phyloP scores from a whole-genome alignment of 2,329 filamentous ascomycete species.

The Myriosclerotinia curreyana region DNA sequence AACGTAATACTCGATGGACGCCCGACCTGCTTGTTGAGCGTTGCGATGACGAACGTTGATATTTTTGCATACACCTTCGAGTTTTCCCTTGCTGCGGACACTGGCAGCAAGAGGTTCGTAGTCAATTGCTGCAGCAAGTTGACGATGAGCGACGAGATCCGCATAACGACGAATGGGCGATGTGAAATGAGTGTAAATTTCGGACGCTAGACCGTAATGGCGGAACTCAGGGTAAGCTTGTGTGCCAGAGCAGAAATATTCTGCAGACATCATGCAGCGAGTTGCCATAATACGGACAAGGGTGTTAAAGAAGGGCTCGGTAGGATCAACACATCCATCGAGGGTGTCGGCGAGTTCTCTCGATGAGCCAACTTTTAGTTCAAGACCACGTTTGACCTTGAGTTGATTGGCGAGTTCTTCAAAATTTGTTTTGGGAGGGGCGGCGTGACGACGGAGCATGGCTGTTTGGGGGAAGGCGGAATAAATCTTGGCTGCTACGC shows the following conservation, averaged over 20 bases:
- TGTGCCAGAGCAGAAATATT: conserved; percentile 95
- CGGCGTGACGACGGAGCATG: conserved; percentile 84
- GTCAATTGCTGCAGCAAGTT: conserved; percentile 91
- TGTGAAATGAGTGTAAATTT: conserved; percentile 99
- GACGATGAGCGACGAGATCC: conserved; percentile 90
- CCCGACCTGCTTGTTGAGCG: conserved; percentile 89
- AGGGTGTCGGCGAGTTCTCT: conserved; percentile 92
- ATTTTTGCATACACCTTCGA: conserved; percentile 95
- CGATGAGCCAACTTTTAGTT: conserved; percentile 80
- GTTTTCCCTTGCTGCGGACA: conserved; percentile 75
- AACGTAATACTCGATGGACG: conserved; percentile 96
- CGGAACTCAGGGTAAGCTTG: conserved; percentile 92
- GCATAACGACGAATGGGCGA: conserved; percentile 96
- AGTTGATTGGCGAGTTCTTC: conserved; percentile 91
- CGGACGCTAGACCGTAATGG: conserved; percentile 92
- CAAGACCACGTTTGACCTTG: conserved; percentile 77
- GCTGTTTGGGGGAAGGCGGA: conserved; percentile 92
- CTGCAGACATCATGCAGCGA: conserved; percentile 97
- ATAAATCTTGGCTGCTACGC: conserved; percentile 87
- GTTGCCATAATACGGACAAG: conserved; percentile 96
- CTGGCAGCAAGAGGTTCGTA: conserved; percentile 84
- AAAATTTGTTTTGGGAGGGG: conserved; percentile 94
- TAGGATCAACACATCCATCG: conserved; percentile 74
- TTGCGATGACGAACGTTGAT: conserved; percentile 98
- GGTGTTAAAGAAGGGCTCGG: conserved; percentile 96